phyloP scores from a whole-genome alignment of 108 stramenopile species.

The Fistulifera pelliculosa region DNA sequence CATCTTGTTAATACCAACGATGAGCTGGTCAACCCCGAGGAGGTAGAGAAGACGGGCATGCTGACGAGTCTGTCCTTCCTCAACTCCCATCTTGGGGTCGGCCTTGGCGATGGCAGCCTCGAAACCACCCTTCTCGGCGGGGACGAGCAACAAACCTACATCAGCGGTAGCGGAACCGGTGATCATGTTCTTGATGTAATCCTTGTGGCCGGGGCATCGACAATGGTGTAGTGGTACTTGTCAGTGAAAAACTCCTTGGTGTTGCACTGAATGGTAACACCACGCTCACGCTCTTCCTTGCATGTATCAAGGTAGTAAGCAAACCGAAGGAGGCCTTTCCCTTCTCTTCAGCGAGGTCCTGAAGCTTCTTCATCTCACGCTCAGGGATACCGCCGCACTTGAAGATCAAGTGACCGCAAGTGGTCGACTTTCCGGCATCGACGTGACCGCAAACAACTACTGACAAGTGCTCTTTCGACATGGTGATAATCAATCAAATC shows the following conservation, averaged over 20 bases:
- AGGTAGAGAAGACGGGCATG: conserved; percentile 91
- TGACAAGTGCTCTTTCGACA: conserved; percentile 12
- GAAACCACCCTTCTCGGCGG: conserved; percentile 77
- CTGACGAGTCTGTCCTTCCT: conserved; percentile 95
- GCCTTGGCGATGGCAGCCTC: conserved; percentile 35
- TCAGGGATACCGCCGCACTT: conserved; percentile 61
- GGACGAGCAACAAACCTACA: conserved; percentile 89
- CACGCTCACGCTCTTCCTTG: conserved; percentile 96
- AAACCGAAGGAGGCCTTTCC: conserved; percentile 57
- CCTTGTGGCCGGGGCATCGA: conserved; percentile 95
- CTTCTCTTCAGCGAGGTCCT: conserved; percentile 73
- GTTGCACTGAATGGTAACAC: conserved; percentile 98
- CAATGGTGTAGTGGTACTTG: conserved; percentile 61
- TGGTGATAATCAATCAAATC: conserved; percentile 19
- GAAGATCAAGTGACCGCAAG: conserved; percentile 77
- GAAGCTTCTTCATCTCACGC: conserved; percentile 92
- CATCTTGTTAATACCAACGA: conserved; percentile 97
- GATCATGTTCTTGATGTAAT: conserved; percentile 96
- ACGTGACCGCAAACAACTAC: conserved; percentile 76
- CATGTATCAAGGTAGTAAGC: conserved; percentile 98
- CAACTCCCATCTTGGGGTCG: conserved; percentile 73
- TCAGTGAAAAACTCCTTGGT: conserved; percentile 85
- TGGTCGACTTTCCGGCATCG: conserved; percentile 91
- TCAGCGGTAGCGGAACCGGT: conserved; percentile 97
- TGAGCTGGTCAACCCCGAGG: conserved; percentile 93